Conservation (phyloP, 1,284 basidiomycete species). For the Thecaphora thlaspeos region DNA sequence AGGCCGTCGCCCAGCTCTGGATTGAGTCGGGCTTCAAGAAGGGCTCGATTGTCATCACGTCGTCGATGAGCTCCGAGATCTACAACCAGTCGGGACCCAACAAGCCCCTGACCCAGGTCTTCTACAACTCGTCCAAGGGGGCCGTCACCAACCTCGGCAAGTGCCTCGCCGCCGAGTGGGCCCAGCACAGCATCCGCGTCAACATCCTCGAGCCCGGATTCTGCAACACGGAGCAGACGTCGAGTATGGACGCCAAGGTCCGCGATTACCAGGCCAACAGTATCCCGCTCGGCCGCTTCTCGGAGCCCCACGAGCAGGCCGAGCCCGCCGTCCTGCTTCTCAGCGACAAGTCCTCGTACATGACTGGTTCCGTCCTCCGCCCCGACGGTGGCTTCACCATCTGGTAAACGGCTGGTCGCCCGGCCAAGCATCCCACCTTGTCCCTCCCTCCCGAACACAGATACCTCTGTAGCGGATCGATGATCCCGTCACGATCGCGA, state of each 20-base stretch:
- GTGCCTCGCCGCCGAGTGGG: constrained; percentile 58
- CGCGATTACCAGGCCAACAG: constrained; percentile 55
- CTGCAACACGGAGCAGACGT: constrained; percentile 58
- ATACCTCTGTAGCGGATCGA: too few relatives aligned
- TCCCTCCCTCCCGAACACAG: too few relatives aligned
- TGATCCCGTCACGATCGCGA: too few relatives aligned
- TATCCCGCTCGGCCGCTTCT: constrained; percentile 56
- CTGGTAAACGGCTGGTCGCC: constrained; percentile 33
- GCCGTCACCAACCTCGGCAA: constrained; percentile 58
- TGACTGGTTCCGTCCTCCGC: constrained; percentile 46
- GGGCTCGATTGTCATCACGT: constrained; percentile 56
- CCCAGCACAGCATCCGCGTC: constrained; percentile 54
- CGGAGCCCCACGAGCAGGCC: constrained; percentile 56
- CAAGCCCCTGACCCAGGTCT: constrained; percentile 54
- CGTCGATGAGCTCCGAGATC: constrained; percentile 56
- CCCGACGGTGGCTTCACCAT: constrained; percentile 56
- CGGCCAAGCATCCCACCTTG: too few relatives aligned
- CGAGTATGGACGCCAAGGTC: constrained; percentile 54
- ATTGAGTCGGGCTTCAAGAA: constrained; percentile 54
- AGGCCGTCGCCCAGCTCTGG: constrained; percentile 57
- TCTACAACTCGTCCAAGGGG: constrained; percentile 57
- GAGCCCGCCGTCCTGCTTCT: constrained; percentile 52
- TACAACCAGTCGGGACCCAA: constrained; percentile 57
- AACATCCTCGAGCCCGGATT: constrained; percentile 56
- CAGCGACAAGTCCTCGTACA: constrained; percentile 54